phyloP scores from a whole-genome alignment of 106 monocot species.

The Dioscorea zingiberensis region DNA sequence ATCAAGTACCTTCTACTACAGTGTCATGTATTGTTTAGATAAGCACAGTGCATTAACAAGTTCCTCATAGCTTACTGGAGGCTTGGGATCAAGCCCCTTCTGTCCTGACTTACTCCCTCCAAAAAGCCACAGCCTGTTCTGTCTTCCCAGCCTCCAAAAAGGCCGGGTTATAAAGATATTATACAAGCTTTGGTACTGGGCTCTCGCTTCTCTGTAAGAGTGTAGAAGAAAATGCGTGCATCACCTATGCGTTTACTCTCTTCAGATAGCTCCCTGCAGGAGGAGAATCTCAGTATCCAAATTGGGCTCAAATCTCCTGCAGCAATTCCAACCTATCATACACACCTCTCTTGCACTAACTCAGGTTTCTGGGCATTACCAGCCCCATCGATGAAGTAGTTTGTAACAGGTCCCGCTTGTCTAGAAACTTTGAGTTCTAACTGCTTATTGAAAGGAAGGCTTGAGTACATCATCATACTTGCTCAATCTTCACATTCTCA shows the following conservation, averaged over 20 bases:
- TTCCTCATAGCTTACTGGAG: slow-evolving; percentile 85
- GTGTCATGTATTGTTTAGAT: slow-evolving; percentile 34
- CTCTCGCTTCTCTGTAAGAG: slow-evolving; percentile 22
- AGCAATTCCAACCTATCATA: slow-evolving; percentile 47
- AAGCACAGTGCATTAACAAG: slow-evolving; percentile 56
- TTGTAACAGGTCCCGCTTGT: slow-evolving; percentile 47
- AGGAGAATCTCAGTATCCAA: too few relatives aligned
- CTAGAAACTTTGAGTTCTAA: slow-evolving; percentile 20
- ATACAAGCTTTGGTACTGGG: slow-evolving; percentile 58
- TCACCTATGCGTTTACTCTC: too few relatives aligned
- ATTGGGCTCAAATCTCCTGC: slow-evolving; percentile 42
- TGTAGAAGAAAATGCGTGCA: too few relatives aligned
- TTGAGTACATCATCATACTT: slow-evolving; percentile 36
- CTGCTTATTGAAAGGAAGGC: slow-evolving; percentile 53
- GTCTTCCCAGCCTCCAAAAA: slow-evolving; percentile 60
- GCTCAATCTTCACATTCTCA: slow-evolving; percentile 52
- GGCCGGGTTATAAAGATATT: slow-evolving; percentile 56
- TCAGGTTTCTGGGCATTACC: too few relatives aligned
- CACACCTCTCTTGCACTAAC: slow-evolving; percentile 50
- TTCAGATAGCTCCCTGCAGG: too few relatives aligned
- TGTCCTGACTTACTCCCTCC: slow-evolving; percentile 68
- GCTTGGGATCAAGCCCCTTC: slow-evolving; percentile 56
- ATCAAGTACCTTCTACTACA: slow-evolving; percentile 44
- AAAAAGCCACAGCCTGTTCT: slow-evolving; percentile 53
- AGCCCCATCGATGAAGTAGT: slow-evolving; percentile 74